Evolutionary conservation across 495 filamentous ascomycete species (phyloP).

Genomic region (Penicillium paradoxum): DNA sequence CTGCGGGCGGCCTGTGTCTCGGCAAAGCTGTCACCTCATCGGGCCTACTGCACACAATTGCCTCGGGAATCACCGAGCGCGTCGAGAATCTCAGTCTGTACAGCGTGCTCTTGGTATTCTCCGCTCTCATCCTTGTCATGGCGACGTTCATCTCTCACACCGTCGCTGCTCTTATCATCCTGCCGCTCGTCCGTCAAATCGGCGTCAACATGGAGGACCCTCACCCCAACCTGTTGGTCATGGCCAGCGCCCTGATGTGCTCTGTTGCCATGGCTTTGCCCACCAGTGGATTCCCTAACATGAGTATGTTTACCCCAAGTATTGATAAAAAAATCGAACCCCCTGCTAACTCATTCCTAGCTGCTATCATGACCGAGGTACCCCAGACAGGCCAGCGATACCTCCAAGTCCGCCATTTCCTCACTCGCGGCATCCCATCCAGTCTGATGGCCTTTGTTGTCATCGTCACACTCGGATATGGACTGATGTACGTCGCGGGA

Average conservation of each 20-base stretch:
- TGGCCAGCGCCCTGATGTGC: constrained; percentile 70
- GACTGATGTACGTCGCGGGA: constrained; percentile 73
- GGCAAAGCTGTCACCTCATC: constrained; percentile 94
- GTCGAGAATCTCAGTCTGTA: constrained; percentile 83
- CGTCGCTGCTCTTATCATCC: constrained; percentile 89
- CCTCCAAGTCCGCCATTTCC: constrained; percentile 87
- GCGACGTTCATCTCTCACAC: constrained; percentile 98
- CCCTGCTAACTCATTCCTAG: constrained; percentile 43
- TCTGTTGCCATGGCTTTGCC: constrained; percentile 82
- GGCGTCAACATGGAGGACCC: constrained; percentile 79
- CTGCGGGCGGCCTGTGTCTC: constrained; percentile 86
- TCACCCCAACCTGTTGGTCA: constrained; percentile 91
- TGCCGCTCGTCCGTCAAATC: constrained; percentile 83
- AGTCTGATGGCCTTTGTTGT: constrained; percentile 76
- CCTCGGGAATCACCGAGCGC: constrained; percentile 60
- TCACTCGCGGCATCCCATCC: constrained; percentile 80
- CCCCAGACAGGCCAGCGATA: constrained; percentile 86
- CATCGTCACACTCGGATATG: constrained; percentile 83
- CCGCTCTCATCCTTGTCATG: constrained; percentile 79
- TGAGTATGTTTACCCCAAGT: constrained; percentile 66
- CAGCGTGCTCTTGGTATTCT: constrained; percentile 80
- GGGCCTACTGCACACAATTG: constrained; percentile 87
- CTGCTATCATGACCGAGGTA: constrained; percentile 99
- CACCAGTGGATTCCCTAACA: constrained; percentile 96
- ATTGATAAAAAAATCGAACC: too few relatives aligned